These are phyloP conservation scores for Syncephalastrum racemosum DNA, from an alignment of 371 early-diverging fungal species.

Conservation along the genomic window DNA sequence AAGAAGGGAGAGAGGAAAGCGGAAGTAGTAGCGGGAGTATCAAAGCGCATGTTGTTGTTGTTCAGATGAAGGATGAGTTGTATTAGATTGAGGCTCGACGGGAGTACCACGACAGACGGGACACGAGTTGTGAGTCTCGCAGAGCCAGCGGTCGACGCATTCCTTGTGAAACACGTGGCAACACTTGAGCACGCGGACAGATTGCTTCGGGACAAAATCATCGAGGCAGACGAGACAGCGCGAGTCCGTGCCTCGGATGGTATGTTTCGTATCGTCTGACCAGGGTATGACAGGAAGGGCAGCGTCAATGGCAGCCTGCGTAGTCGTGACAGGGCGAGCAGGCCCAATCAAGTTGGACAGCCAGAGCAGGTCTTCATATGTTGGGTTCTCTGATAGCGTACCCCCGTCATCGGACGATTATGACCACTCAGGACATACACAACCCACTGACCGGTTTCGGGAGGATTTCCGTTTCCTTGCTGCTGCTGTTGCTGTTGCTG, in stretches of 20 bases:
- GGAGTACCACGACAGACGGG: constrained; percentile 48
- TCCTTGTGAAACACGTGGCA: constrained; percentile 83
- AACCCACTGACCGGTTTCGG: constrained; percentile 31
- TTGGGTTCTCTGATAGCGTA: constrained; percentile 33
- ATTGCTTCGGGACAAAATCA: constrained; percentile 63
- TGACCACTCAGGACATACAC: constrained; percentile 37
- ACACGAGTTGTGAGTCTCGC: constrained; percentile 48
- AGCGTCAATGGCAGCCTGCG: constrained; percentile 49
- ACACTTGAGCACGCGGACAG: constrained; percentile 71
- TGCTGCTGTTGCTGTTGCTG: neutral
- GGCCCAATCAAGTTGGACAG: constrained; percentile 57
- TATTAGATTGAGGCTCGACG: constrained; percentile 15
- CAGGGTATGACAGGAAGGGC: constrained; percentile 30
- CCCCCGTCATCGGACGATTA: constrained; percentile 8
- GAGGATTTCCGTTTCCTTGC: neutral
- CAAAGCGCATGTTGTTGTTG: no score
- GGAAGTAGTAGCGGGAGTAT: no score
- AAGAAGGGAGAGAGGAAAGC: no score
- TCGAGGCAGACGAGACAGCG: constrained; percentile 68
- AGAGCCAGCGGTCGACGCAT: constrained; percentile 85
- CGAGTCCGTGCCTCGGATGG: constrained; percentile 21
- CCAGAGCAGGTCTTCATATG: constrained; percentile 63
- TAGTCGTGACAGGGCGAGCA: constrained; percentile 58
- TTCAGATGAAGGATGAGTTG: no score
- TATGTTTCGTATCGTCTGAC: constrained; percentile 30